Percentiles rank a stretch among this genome's conserved stretches.
These are phyloP conservation scores for Amanita jacksonii DNA, from an alignment of 768 basidiomycete species.

Conservation along the genomic window DNA sequence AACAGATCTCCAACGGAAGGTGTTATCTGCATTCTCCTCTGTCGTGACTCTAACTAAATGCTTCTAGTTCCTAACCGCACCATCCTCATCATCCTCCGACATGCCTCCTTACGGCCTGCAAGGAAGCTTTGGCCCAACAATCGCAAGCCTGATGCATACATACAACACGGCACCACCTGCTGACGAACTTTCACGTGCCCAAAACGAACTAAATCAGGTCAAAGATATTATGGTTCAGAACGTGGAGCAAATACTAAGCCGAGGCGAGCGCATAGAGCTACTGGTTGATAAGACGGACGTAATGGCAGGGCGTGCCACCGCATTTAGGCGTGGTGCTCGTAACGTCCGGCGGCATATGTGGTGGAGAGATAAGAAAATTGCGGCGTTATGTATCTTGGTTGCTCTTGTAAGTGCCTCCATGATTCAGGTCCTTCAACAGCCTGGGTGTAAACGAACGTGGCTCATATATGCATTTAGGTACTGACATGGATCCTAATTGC, in stretches of 20 bases:
- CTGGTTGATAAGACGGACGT: conserved; percentile 96
- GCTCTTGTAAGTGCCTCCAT: conserved; percentile 41
- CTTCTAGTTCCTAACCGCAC: conserved; percentile 47
- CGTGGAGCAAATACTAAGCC: conserved; percentile 88
- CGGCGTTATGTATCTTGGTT: conserved; percentile 63
- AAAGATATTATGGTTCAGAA: conserved; percentile 99
- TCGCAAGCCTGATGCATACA: conserved; percentile 70
- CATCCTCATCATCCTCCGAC: conserved; percentile 53
- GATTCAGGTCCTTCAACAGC: too few species aligned
- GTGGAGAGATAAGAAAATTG: conserved; percentile 74
- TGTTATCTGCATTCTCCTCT: too few species aligned
- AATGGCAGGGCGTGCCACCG: conserved; percentile 90
- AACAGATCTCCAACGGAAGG: conserved; percentile 75
- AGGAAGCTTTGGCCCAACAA: conserved; percentile 58
- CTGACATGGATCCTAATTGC: conserved; percentile 78
- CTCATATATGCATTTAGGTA: conserved; percentile 30
- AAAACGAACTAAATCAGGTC: conserved; percentile 79
- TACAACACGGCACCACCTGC: conserved; percentile 84
- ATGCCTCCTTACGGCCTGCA: conserved; percentile 59
- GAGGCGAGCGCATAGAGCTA: conserved; percentile 93
- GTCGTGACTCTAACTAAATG: too few species aligned
- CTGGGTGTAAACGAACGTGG: too few species aligned
- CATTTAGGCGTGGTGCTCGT: conserved; percentile 83
- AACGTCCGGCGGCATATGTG: conserved; percentile 80
- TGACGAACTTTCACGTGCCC: conserved; percentile 87